Evolutionary conservation across 371 early-diverging fungal genomes (phyloP).

Genomic region (Mucor mucedo): DNA sequence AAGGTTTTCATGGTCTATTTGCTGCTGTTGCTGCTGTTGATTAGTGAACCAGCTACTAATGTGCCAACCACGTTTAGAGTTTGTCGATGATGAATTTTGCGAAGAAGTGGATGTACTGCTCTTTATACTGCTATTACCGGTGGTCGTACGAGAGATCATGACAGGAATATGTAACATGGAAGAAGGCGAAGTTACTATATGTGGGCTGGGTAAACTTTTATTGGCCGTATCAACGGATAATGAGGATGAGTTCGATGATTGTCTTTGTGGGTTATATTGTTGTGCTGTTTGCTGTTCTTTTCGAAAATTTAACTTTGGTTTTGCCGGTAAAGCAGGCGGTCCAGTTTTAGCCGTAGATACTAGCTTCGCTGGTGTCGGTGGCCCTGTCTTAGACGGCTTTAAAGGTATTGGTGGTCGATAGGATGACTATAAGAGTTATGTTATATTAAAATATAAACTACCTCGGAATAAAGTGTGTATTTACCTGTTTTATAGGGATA

Average conservation of each 20-base stretch:
- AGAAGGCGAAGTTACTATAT: conserved; percentile 9
- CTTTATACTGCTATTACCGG: conserved; percentile 30
- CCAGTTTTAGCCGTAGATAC: conserved; percentile 30
- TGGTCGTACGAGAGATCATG: conserved; percentile 29
- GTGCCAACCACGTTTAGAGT: conserved; percentile 30
- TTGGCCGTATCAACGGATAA: conserved; percentile 14
- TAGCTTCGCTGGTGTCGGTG: conserved; percentile 25
- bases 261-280: neutral
- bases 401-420: conserved; percentile 29
- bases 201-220: neutral
- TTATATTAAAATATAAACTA: neutral
- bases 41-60: conserved; percentile 29
- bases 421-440: conserved; percentile 7
- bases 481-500: conserved; percentile 24
- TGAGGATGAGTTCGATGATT: neutral
- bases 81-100: conserved; percentile 22
- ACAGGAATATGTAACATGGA: conserved; percentile 23
- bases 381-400: conserved; percentile 28
- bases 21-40: conserved; percentile 22
- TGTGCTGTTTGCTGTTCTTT: neutral
- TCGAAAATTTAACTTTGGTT: conserved; percentile 18
- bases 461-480: conserved; percentile 15
- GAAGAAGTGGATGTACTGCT: conserved; percentile 32
- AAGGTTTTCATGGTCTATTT: conserved; percentile 15
- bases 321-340: conserved; percentile 29